Evolutionary conservation across 2,329 filamentous ascomycete genomes (phyloP), one percentile per base, ranked within the genome.

Genomic region (Curvularia hawaiiensis): DNA sequence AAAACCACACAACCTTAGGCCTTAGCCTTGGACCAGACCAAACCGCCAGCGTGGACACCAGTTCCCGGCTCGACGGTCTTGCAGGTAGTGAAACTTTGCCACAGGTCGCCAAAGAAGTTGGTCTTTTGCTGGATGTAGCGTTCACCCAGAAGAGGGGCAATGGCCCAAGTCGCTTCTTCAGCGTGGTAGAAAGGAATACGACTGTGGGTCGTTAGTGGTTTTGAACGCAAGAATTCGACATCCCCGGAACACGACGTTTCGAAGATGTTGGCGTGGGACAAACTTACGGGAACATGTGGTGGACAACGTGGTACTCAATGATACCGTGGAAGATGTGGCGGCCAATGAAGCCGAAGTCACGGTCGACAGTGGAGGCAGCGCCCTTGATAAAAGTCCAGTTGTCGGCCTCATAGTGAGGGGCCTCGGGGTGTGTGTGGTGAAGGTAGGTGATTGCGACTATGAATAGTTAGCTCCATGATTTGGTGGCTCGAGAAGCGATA

Each of bases 371-470:
- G 35, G 84, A 82, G 14, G 85, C 77, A 2, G 86, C 85, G 26
- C 87, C 87, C 65, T 85, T 83, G 59, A 85, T 81, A 65, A 84
- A 89, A 22, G 83, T 85, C 86, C 86, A 89, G 53, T 79, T 78
- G 18, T 83, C 79, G 43, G 81, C 81, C 26, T 84, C 81, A 71
- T 86, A 88, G 74, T 88, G 84, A 18, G 82, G 82, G 48, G 87
- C 78, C 3, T 76, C 70, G 2, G 73, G 78, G 70, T 90, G 85
- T 54, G 86, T 89, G 80, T 91, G 88, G 76, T 91, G 88, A 20
- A 91, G 86, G 76, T 89, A 91, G 47, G 88, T 91, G 71, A 91
- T 90, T 61, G 87, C 87, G 20, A 91, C 87, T 67, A 28, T 12
- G n/a, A 20, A 18, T 2, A 20, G n/a, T 50, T 50, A 50, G 40